Evolutionary conservation across 2,329 filamentous ascomycete species (phyloP), one percentile per base, ranked within the genome.

Genomic region (Pyricularia sp.): DNA sequence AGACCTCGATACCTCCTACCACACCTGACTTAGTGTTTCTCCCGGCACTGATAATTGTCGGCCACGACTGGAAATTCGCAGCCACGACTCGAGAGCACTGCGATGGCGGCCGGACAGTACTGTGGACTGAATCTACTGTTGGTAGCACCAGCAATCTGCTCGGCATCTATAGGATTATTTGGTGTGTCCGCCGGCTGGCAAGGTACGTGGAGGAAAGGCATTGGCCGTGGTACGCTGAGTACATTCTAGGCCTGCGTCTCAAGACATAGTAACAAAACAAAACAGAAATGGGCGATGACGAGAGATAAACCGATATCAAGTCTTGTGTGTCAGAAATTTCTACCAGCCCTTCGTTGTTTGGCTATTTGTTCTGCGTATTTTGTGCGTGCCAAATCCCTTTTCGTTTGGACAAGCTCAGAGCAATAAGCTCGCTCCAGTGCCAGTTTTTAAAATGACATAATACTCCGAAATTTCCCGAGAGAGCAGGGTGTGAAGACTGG

Each of bases 161-260:
- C 23, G 64, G 31, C 30, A 66, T 66, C 64, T 66, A 66, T 36
- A 66, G 23, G 64, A 50, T 66, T 36, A 66, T 66, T 26, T 66
- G 64, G 64, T 33, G 31, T 50, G 64, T 66, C 30, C 30, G 64
- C 20, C 64, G 64, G 20, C 64, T 66, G 20, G 64, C 64, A 23
- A 25, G n/a, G 28, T 66, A 66, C 31, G 33, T 25, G 1, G 36
- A 25, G 31, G 64, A 66, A 25, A 20, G 33, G 31, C 36, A 66
- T 66, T 66, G 64, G 64, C 64, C 64, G 30, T 66, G 33, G 64
- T 66, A 64, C 63, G 63, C 63, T 31, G 63, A 64, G 63, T n/a
- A 64, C 63, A 31, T 64, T 5, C 26, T 64, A 31, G 63, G 63
- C 31, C 31, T 64, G 63, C 63, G 63, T 50, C 42, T n/a, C 20